Base-by-base conservation (phyloP, 768 basidiomycete species). In the Gymnopilus dilepis region DNA sequence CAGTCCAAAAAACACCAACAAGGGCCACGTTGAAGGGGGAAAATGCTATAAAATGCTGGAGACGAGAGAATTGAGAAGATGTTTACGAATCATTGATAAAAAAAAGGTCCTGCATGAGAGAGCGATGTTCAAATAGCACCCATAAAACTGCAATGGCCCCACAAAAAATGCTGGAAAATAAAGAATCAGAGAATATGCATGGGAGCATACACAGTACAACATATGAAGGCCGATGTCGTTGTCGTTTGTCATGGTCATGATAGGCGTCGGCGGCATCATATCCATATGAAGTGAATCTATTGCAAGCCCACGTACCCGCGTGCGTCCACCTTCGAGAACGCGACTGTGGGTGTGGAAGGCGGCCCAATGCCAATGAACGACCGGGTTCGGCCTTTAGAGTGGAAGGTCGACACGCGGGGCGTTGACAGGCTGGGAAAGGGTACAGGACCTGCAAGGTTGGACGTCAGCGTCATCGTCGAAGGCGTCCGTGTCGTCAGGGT, bases 241-340 rank as follows among this genome's bases (percentile, higher is more conserved):
- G 52, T 38, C 52, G 51, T 61, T n/a, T 50, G 38, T 65, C 53
- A 47, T 64, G 53, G 40, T 59, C 57, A 48, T 64, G 21, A 51
- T 53, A 43, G 56, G 42, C 48, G 60, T 48, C 48, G 52, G 58
- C 48, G 45, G 50, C 52, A 50, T 38, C 40, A 56, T 56, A 45
- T 24, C 4, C 58, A 48, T 30, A 56, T 26, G 45, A 37, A 15
- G 15, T 31, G 8, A 47, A 55, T 70, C 59, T 65, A 73, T 67
- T 83, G 79, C 50, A 86, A 67, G 28, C 86, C 89, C 59, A 92
- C 80, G 78, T 87, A 92, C n/a, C 92, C 92, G 61, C 89, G 85
- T 60, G 84, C 92, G 70, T 94, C 92, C 55, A 94, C 92, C 66
- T 88, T 88, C 13, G 92, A 91, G 64, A 90, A 89, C 3, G 89